phyloP scores from a whole-genome alignment of 1,284 basidiomycete genomes.

The Termitomyces sp. region DNA sequence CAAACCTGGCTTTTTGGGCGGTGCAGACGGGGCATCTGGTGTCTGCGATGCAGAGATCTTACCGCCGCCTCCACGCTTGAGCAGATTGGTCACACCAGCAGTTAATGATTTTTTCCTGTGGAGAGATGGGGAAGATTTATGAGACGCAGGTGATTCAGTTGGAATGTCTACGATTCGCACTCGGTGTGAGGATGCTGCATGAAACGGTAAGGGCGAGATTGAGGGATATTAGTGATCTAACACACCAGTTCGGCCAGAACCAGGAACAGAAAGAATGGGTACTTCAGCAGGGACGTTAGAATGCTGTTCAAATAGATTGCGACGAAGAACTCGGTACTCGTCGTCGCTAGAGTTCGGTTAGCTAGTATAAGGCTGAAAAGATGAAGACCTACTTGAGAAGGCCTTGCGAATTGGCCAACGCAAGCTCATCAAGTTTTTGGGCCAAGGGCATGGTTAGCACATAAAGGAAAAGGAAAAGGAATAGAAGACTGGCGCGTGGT shows the following conservation, averaged over 20 bases:
- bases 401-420: slow-evolving; percentile 36
- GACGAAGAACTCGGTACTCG: slow-evolving; percentile 44
- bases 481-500: slow-evolving; percentile 8
- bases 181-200: neutral
- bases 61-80: slow-evolving; percentile 46
- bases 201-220: neutral
- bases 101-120: slow-evolving; percentile 48
- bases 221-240: neutral
- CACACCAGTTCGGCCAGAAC: slow-evolving; percentile 13
- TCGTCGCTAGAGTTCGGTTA: slow-evolving; percentile 34
- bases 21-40: slow-evolving; percentile 27
- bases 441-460: slow-evolving; percentile 32
- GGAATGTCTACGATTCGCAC: slow-evolving; percentile 15
- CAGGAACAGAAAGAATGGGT: slow-evolving; percentile 25
- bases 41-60: slow-evolving; percentile 25
- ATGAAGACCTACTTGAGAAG: slow-evolving; percentile 34
- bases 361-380: neutral
- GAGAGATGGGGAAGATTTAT: slow-evolving; percentile 28
- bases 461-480: slow-evolving; percentile 19
- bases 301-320: slow-evolving; percentile 40
- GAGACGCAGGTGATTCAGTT: slow-evolving; percentile 18
- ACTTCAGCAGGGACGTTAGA: slow-evolving; percentile 27
- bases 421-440: slow-evolving; percentile 40
- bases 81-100: slow-evolving; percentile 49
- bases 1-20: slow-evolving; percentile 29